These are phyloP conservation scores for Torulaspora indica DNA, from an alignment of 805 yeast genomes.

Conservation along the genomic window DNA sequence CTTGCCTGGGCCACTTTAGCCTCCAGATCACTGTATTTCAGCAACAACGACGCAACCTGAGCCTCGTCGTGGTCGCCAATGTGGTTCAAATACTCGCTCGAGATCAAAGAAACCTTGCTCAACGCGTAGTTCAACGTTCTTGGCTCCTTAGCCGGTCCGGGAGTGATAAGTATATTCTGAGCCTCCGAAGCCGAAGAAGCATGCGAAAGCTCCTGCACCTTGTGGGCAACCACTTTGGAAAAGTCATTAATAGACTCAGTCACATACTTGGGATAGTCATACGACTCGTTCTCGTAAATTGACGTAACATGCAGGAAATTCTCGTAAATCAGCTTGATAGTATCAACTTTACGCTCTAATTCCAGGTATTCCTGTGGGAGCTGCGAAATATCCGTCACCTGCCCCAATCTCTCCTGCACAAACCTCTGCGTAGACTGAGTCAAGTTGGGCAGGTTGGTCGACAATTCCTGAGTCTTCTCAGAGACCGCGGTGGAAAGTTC, in stretches of 20 bases:
- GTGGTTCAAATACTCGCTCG: conserved; percentile 34
- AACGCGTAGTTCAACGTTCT: conserved; percentile 81
- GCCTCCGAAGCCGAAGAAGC: conserved; percentile 80
- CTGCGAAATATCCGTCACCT: conserved; percentile 77
- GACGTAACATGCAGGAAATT: conserved; percentile 50
- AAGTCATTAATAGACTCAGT: conserved; percentile 73
- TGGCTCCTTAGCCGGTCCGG: conserved; percentile 47
- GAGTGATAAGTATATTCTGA: conserved; percentile 59
- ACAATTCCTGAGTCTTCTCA: conserved; percentile 39
- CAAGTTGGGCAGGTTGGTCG: conserved; percentile 59
- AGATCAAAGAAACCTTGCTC: conserved; percentile 62
- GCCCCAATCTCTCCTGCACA: conserved; percentile 75
- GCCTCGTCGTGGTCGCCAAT: conserved; percentile 40
- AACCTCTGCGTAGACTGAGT: conserved; percentile 78
- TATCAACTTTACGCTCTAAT: conserved; percentile 68
- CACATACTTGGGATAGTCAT: conserved; percentile 73
- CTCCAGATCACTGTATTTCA: conserved; percentile 64
- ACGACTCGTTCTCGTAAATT: conserved; percentile 66
- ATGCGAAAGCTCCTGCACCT: conserved; percentile 61
- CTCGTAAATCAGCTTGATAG: conserved; percentile 62
- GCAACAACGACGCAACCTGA: conserved; percentile 57
- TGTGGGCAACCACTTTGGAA: conserved; percentile 57
- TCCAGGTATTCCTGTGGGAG: conserved; percentile 77
- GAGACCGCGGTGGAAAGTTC: conserved; percentile 32
- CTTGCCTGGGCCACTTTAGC: conserved; percentile 76